Evolutionary conservation across 495 filamentous ascomycete genomes (phyloP).

Genomic region (Amphirosellinia nigrospora): DNA sequence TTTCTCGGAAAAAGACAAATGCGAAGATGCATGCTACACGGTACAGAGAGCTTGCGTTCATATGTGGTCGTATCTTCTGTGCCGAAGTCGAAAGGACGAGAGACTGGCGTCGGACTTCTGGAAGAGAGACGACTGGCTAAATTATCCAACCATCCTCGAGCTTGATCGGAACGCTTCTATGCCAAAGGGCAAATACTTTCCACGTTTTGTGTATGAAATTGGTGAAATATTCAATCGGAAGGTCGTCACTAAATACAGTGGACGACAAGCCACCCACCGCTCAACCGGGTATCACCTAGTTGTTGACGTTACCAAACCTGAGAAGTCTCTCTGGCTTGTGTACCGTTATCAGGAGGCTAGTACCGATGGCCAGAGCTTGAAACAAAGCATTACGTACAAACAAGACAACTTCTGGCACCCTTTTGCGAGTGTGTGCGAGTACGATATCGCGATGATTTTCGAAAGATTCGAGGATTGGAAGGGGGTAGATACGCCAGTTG

Average conservation of each 20-base stretch:
- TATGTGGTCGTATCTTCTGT: conserved; percentile 25
- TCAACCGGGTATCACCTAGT: conserved; percentile 25
- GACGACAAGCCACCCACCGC: conserved; percentile 23
- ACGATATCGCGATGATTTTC: conserved; percentile 27
- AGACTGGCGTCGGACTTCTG: conserved; percentile 17
- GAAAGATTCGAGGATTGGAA: conserved; percentile 26
- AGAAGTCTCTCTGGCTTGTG: conserved; percentile 27
- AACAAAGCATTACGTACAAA: conserved; percentile 25
- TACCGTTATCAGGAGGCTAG: conserved; percentile 21
- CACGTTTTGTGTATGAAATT: conserved; percentile 26
- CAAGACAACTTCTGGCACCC: conserved; percentile 25
- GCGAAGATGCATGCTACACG: conserved; percentile 25
- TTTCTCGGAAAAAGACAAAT: conserved; percentile 23
- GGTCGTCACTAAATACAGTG: conserved; percentile 20
- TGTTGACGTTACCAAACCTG: conserved; percentile 24
- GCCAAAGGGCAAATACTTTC: conserved; percentile 24
- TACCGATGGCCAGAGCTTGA: conserved; percentile 11
- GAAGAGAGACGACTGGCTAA: conserved; percentile 22
- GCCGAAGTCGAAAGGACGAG: conserved; percentile 20
- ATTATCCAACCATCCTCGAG: conserved; percentile 25
- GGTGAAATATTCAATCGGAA: conserved; percentile 26
- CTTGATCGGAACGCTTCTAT: conserved; percentile 14
- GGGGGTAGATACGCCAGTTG: conserved; percentile 17
- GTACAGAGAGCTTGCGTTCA: conserved; percentile 25
- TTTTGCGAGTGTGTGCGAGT: conserved; percentile 24